These are phyloP conservation scores for Primulina tabacum DNA, from an alignment of 257 asterid species.

Conservation along the genomic window DNA sequence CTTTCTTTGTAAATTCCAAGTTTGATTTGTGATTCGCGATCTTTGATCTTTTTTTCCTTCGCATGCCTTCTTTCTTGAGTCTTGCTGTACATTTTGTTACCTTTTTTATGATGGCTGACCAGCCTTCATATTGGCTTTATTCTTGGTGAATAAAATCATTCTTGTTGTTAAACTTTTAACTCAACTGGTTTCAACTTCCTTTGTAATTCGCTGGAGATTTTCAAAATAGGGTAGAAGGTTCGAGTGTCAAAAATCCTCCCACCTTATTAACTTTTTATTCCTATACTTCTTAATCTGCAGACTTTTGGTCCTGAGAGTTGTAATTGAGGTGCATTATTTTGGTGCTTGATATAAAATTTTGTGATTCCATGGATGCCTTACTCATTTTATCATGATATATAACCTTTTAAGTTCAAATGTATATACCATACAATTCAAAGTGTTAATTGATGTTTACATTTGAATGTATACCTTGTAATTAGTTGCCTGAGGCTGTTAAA, in stretches of 20 bases:
- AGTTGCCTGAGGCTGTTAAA: constrained; percentile 15
- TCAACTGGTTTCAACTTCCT: neutral
- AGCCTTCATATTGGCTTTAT: neutral
- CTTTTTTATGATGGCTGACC: neutral
- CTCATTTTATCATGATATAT: neutral
- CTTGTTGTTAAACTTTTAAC: neutral
- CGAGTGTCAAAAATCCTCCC: neutral
- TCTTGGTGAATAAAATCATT: neutral
- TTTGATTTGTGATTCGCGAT: neutral
- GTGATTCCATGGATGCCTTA: neutral
- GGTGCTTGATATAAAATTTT: constrained; percentile 1
- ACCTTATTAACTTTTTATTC: neutral
- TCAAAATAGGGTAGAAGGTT: constrained; percentile 11
- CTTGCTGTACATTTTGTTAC: neutral
- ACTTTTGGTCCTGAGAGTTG: constrained; percentile 14
- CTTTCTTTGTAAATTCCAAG: neutral
- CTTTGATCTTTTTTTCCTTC: neutral
- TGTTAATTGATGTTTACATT: neutral
- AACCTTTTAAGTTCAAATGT: neutral
- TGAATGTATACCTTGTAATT: constrained; percentile 7
- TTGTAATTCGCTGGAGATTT: neutral
- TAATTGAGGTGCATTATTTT: neutral
- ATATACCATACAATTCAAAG: neutral
- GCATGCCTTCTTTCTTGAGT: neutral
- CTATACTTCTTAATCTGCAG: constrained; percentile 4